A percentile compares a stretch with the other conserved stretches of the same genome.
Evolutionary conservation across 2,329 filamentous ascomycete genomes (phyloP).

Genomic region (Paracoccidioides lutzii): DNA sequence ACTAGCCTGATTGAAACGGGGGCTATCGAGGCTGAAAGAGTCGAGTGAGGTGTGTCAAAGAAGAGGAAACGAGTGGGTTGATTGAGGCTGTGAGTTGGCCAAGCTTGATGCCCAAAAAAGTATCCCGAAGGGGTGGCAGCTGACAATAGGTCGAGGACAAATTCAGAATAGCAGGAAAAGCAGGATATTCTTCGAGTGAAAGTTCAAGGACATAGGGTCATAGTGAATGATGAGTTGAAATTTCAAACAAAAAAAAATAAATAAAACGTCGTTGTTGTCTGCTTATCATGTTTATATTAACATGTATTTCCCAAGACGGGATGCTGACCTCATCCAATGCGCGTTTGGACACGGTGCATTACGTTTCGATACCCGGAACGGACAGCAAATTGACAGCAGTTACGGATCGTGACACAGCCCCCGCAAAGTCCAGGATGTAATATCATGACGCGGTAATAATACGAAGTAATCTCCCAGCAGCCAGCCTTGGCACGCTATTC

Average conservation of each 20-base stretch:
- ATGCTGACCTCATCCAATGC: not conserved
- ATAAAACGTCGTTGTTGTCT: not conserved
- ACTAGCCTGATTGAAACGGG: not conserved
- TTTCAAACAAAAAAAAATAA: not conserved
- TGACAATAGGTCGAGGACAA: not conserved
- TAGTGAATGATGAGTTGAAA: not conserved
- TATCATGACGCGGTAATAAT: not conserved
- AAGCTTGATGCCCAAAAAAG: not conserved
- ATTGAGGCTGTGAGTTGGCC: not conserved
- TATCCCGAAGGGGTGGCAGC: not conserved
- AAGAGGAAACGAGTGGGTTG: not conserved
- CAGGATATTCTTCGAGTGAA: not conserved
- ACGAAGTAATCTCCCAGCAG: conserved; percentile 1
- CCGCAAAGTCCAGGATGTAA: not conserved
- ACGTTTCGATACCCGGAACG: not conserved
- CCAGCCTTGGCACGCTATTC: conserved; percentile 1
- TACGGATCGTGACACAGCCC: no score
- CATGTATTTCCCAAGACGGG: not conserved
- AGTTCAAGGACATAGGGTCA: not conserved
- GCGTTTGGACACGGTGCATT: not conserved
- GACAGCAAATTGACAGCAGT: no score
- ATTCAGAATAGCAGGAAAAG: not conserved
- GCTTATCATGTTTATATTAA: no score
- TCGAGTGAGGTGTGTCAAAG: not conserved
- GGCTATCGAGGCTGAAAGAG: not conserved